Base-by-base conservation (phyloP, 352 stramenopile species). In the Globisporangium spinosum region DNA sequence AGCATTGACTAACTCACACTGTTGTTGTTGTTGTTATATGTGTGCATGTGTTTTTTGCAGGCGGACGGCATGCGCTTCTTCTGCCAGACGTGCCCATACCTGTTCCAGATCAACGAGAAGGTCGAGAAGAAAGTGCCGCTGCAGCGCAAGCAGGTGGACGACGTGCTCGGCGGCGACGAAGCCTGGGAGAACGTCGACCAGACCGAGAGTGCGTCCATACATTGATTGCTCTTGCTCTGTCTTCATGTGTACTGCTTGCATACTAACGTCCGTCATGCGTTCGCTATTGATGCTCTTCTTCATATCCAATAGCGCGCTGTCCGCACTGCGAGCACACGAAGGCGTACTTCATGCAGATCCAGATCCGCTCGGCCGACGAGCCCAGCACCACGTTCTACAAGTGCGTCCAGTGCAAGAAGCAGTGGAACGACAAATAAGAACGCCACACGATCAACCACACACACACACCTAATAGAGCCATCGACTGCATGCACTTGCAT, bases 301-400 rank as follows among this genome's bases (percentile, higher is more conserved):
- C 23, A 2, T 17, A 10, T 10, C 32, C 8, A 45, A 15, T 67
- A 96, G 90, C 89, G 40, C 82, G 87, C 47, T 99, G 98, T 78
- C 97, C 97, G 3, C 83, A 93, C 72, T 99, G 98, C 75, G 89
- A 97, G 73, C 88, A 97, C 79, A 93, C 85, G 49, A 93, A 98
- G 77, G 98, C 98, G 13, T 99, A 99, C 82, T 99, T 99, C 84
- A 99, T 99, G 95, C 97, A 99, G 85, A 99, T 99, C 79, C 98
- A 99, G 85, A 99, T 99, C 82, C 88, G 98, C 55, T 99, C 96
- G 64, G 97, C 97, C 8, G 96, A 99, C 71, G 96, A 99, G 74
- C 97, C 96, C 5, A 99, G 98, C 88, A 99, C 97, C 54, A 98
- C 97, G n/a, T 99, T 99, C 82, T 99, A 99, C 88, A 99, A 99